Evolutionary conservation across 2,329 filamentous ascomycete species (phyloP).

Genomic region (Chaetothyriales sp.): DNA sequence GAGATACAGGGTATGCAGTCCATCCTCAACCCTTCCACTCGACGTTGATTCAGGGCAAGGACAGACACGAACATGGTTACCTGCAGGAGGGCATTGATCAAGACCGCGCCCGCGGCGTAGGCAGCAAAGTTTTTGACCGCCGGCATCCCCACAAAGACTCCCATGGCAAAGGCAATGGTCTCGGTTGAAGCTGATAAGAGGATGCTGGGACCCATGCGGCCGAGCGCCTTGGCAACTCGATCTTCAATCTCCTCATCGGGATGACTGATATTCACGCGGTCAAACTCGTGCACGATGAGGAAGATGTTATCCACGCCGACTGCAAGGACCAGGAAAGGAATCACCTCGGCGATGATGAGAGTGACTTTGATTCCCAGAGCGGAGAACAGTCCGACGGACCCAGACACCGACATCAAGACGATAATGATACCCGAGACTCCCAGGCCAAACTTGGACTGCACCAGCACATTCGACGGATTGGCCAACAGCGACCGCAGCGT

Average conservation of each 20-base stretch:
- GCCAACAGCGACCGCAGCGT: conserved; percentile 62
- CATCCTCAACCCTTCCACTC: conserved; percentile 75
- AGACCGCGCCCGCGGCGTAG: conserved; percentile 88
- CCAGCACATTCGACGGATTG: conserved; percentile 71
- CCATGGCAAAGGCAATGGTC: conserved; percentile 82
- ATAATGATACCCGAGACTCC: conserved; percentile 92
- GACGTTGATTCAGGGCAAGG: conserved; percentile 75
- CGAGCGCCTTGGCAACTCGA: conserved; percentile 74
- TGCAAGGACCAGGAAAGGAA: conserved; percentile 89
- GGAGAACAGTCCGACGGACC: conserved; percentile 89
- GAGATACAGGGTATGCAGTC: conserved; percentile 87
- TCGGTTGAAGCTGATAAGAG: conserved; percentile 90
- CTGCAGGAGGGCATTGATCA: conserved; percentile 93
- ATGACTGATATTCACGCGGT: conserved; percentile 82
- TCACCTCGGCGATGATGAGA: conserved; percentile 94
- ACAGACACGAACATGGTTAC: conserved; percentile 95
- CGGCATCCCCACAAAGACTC: conserved; percentile 92
- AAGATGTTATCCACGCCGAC: conserved; percentile 99
- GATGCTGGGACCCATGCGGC: conserved; percentile 93
- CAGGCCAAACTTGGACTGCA: conserved; percentile 92
- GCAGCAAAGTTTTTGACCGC: conserved; percentile 94
- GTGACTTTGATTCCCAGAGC: conserved; percentile 86
- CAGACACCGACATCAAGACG: conserved; percentile 91
- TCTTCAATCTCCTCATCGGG: conserved; percentile 79
- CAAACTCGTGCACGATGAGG: conserved; percentile 94